Conservation (phyloP, 2,329 filamentous ascomycete species). For the Apiospora marii region DNA sequence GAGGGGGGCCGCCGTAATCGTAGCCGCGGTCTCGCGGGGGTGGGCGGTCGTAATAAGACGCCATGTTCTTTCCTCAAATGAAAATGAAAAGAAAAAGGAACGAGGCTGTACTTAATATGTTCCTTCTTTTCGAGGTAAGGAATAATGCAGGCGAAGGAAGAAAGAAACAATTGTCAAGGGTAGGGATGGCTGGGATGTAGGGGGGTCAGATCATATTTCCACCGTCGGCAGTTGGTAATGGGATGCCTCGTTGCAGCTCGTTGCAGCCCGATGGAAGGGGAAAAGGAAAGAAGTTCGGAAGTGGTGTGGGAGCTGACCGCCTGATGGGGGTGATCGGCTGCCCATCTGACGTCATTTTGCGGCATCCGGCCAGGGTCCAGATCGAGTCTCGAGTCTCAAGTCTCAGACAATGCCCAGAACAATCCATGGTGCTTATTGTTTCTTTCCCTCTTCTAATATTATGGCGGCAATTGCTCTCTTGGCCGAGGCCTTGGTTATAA, state of each 20-base stretch:
- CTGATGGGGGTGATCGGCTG: constrained; percentile 14
- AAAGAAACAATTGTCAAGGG: constrained; percentile 8
- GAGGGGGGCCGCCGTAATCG: constrained; percentile 8
- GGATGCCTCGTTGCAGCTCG: constrained; percentile 15
- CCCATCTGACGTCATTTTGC: constrained; percentile 7
- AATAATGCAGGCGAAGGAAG: too few species aligned
- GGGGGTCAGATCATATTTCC: background rate
- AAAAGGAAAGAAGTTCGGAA: background rate
- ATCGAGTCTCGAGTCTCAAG: background rate
- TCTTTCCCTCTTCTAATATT: background rate
- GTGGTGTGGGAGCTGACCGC: constrained; percentile 19
- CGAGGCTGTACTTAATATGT: background rate
- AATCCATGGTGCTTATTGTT: background rate
- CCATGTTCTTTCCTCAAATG: background rate
- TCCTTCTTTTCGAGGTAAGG: background rate
- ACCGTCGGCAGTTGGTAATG: constrained; percentile 11
- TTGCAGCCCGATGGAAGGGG: constrained; percentile 16
- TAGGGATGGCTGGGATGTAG: background rate
- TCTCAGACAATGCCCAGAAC: constrained; percentile 4
- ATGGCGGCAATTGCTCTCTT: background rate
- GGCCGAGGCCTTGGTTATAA: background rate
- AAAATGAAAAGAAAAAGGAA: background rate
- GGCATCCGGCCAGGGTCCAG: background rate
- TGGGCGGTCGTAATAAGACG: constrained; percentile 10
- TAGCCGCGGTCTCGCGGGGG: constrained; percentile 18